Evolutionary conservation across 2,329 filamentous ascomycete genomes (phyloP).

Genomic region (Clonostachys solani): DNA sequence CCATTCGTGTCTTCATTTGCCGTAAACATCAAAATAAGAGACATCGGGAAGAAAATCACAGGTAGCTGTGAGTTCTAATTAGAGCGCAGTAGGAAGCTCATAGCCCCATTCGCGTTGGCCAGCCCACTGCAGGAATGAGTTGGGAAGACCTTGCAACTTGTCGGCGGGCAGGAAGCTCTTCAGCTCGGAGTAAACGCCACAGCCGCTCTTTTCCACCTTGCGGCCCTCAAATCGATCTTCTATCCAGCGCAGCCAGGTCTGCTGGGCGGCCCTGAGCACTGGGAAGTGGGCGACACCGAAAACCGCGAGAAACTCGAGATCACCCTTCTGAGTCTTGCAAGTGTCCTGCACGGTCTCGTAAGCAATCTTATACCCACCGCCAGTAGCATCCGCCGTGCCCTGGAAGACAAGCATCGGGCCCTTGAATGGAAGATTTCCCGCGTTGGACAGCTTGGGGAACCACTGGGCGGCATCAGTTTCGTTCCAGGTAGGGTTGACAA

Average conservation of each 20-base stretch:
- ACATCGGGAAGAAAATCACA: no score
- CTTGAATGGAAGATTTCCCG: conserved; percentile 18
- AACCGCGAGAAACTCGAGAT: conserved; percentile 9
- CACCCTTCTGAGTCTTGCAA: conserved; percentile 3
- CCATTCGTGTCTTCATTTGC: no score
- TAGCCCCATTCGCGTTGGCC: neutral
- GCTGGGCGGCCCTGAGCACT: conserved; percentile 5
- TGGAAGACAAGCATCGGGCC: conserved; percentile 29
- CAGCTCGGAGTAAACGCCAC: conserved; percentile 2
- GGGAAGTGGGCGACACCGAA: conserved; percentile 7
- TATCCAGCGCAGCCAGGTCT: conserved; percentile 11
- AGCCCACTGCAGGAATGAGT: conserved; percentile 2
- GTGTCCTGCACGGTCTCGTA: conserved; percentile 6
- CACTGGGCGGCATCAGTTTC: neutral
- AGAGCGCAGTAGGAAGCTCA: neutral
- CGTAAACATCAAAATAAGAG: no score
- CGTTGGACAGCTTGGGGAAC: conserved; percentile 5
- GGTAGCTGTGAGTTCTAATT: neutral
- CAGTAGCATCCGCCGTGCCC: conserved; percentile 15
- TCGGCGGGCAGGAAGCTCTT: conserved; percentile 5
- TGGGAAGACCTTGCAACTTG: conserved; percentile 3
- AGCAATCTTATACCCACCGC: conserved; percentile 5
- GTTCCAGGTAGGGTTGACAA: neutral
- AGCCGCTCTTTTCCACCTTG: neutral
- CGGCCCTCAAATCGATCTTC: conserved; percentile 8